Base-by-base conservation (phyloP, 192 early-diverging fungal species). In the Entophlyctis luteolus region DNA sequence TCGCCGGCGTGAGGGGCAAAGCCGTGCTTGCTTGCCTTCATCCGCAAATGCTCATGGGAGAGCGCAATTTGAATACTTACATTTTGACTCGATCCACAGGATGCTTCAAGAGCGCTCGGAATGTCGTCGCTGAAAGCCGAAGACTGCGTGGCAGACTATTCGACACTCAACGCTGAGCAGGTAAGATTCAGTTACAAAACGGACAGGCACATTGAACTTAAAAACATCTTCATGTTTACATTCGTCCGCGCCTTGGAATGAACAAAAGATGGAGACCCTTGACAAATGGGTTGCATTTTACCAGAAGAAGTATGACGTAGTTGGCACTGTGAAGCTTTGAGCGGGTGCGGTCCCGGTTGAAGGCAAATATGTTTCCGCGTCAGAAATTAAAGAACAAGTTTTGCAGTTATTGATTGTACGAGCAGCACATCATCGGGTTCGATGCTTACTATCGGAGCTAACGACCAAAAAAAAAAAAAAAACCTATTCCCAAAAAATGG, bases 81-180 rank as follows among this genome's bases (percentile, higher is more conserved):
- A n/a, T 0, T 38, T 32, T 49, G 2, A 1, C 3, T 63, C n/a
- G 12, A 28, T 16, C 20, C 5, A 10, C 42, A 63, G 60, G 60
- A 63, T 63, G 60, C 60, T 4, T 63, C 60, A 20, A 84, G 89
- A 46, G 68, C 68, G 3, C 59, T 70, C 2, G 68, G 58, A 0
- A 70, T 70, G 68, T 50, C 45, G 3, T 62, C 58, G 8, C 31
- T 70, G 48, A 70, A 70, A 50, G 70, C 77, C 23, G 88, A 87
- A 65, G 89, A 92, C 37, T 90, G 86, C 62, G 62, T 88, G 22
- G 74, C 89, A n/a, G 89, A 93, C 70, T 83, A 78, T 65, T 86
- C 86, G 20, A 76, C 59, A 6, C 63, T 93, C 58, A 77, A 71
- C 50, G 86, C 82, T 54, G 86, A 89, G 52, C 86, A 91, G 75